Evolutionary conservation across 768 basidiomycete genomes (phyloP).

Genomic region (Guyanaporus albipodus): DNA sequence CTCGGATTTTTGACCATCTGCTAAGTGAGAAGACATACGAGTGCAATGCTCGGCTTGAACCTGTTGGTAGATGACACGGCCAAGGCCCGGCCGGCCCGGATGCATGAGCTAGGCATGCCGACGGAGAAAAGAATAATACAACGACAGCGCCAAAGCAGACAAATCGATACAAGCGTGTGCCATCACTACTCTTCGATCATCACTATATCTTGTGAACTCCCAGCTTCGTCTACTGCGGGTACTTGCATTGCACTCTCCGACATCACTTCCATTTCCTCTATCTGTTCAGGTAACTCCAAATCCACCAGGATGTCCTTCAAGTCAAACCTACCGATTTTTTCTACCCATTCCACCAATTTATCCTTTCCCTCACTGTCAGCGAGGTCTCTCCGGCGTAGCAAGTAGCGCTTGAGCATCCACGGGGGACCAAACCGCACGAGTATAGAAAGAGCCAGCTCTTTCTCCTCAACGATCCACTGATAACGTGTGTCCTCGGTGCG

Average conservation of each 20-base stretch:
- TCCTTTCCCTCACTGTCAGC: slow-evolving; percentile 12
- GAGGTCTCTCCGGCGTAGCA: slow-evolving; percentile 22
- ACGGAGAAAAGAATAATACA: too few species aligned
- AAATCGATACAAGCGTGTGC: neutral
- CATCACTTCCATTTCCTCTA: slow-evolving; percentile 9
- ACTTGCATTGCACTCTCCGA: neutral
- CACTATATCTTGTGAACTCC: slow-evolving; percentile 1
- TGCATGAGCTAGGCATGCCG: too few species aligned
- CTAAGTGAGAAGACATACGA: slow-evolving; percentile 7
- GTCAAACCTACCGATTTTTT: slow-evolving; percentile 22
- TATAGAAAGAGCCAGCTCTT: slow-evolving; percentile 21
- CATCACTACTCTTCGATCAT: slow-evolving; percentile 5
- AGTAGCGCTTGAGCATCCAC: slow-evolving; percentile 28
- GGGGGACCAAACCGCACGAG: slow-evolving; percentile 20
- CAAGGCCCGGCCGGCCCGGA: neutral
- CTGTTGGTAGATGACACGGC: too few species aligned
- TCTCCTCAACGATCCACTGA: slow-evolving; percentile 26
- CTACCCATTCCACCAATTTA: slow-evolving; percentile 13
- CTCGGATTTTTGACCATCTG: neutral
- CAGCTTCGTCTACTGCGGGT: neutral
- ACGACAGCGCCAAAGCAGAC: neutral
- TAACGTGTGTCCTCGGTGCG: slow-evolving; percentile 18
- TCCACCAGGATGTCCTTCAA: slow-evolving; percentile 19
- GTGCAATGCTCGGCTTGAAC: neutral
- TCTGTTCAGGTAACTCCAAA: slow-evolving; percentile 14